Base-by-base conservation (phyloP, 805 yeast genomes). In the Isabelozyma gotoi region DNA sequence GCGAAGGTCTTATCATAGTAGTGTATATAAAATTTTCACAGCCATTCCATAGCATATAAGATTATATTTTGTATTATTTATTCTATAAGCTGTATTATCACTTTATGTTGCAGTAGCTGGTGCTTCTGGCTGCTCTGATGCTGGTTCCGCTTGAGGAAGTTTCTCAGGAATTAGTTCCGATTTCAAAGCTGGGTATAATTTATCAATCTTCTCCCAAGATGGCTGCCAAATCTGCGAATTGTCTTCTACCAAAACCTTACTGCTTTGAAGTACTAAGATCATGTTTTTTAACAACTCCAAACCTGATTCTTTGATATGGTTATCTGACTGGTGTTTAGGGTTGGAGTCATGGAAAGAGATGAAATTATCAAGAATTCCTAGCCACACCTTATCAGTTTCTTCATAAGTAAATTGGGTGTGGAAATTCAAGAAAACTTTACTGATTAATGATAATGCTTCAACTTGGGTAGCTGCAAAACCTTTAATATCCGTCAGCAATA, bases 381-480 rank as follows among this genome's bases (percentile, higher is more conserved):
- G 46, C 77, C 77, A 72, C 11, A 63, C 54, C 7, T 43, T 47
- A 8, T 57, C 54, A 16, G 53, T 41, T 19, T 62, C 66, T 4
- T 54, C 56, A 3, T 33, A 42, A 8, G 46, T 39, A 21, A 68
- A 51, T 7, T 63, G 51, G 32, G 61, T 59, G 15, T 60, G 62
- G 49, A 65, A 57, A 36, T 65, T 61, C 38, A 72, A 60, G 42
- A 67, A 77, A 27, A 58, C 68, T 55, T 85, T 86, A 44, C 95
- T 82, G 8, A 85, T 72, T 38, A 88, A 63, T 10, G 80, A 72
- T 42, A 94, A 71, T 1, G 86, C 81, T 46, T 84, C 89, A 40
- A 76, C 70, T 40, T 89, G 83, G 0, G 94, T 84, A 44, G 69
- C 73, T 6, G 73, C 69, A 77, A 83, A 84, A 2, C 89, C 90